Evolutionary conservation across 495 filamentous ascomycete genomes (phyloP).

Genomic region (Penicillium antarcticum): DNA sequence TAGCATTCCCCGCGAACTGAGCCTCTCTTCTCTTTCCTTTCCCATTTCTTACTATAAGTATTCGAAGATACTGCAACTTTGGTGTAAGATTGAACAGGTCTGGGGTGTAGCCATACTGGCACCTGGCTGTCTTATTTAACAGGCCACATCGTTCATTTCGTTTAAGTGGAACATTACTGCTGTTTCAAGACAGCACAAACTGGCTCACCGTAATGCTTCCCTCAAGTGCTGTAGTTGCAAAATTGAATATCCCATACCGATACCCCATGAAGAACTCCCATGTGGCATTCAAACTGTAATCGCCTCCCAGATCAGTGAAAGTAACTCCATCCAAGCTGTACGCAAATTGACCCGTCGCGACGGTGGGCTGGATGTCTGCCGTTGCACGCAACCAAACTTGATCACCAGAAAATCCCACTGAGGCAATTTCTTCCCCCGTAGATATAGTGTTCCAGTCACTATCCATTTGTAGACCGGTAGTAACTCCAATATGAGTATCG

Average conservation of each 20-base stretch:
- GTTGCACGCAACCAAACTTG: slow-evolving; percentile 42
- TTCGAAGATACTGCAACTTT: too few relatives aligned
- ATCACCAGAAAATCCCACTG: slow-evolving; percentile 8
- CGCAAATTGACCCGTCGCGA: slow-evolving; percentile 37
- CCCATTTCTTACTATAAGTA: too few relatives aligned
- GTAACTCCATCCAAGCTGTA: slow-evolving; percentile 50
- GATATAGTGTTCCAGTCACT: slow-evolving; percentile 38
- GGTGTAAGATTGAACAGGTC: too few relatives aligned
- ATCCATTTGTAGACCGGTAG: slow-evolving; percentile 16
- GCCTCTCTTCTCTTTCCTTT: too few relatives aligned
- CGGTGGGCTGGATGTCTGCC: slow-evolving; percentile 37
- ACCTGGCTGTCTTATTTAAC: too few relatives aligned
- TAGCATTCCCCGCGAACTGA: too few relatives aligned
- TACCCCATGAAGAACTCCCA: slow-evolving; percentile 56
- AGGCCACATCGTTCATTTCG: too few relatives aligned
- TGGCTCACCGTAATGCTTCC: slow-evolving; percentile 30
- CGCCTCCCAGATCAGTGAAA: slow-evolving; percentile 40
- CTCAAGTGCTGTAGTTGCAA: slow-evolving; percentile 49
- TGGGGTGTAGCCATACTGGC: too few relatives aligned
- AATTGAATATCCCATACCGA: slow-evolving; percentile 57
- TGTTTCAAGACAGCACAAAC: too few relatives aligned
- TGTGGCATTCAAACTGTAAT: slow-evolving; percentile 38
- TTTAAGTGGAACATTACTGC: too few relatives aligned
- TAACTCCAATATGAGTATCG: slow-evolving; percentile 18
- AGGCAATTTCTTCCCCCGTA: slow-evolving; percentile 36